Conservation (phyloP, 2,329 filamentous ascomycete genomes). For the Fusarium irregulare region DNA sequence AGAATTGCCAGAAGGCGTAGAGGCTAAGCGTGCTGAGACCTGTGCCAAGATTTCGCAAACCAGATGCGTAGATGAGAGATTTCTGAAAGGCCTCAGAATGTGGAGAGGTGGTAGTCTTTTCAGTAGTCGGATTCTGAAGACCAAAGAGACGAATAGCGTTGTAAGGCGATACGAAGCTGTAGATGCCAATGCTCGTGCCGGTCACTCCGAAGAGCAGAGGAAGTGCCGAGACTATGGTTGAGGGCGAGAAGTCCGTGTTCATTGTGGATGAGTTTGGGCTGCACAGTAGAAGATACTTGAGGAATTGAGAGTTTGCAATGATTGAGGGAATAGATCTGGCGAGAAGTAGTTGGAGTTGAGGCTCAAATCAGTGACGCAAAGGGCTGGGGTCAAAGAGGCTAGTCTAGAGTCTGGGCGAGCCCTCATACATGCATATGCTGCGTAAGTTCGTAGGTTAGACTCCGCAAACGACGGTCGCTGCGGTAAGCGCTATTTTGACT, state of each 20-base stretch:
- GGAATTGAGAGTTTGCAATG: too few species aligned
- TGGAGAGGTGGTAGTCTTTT: neutral
- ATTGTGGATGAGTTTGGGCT: neutral
- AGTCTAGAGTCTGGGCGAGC: neutral
- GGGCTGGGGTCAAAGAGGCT: neutral
- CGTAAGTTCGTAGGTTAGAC: slow-evolving; percentile 12
- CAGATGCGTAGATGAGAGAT: slow-evolving; percentile 19
- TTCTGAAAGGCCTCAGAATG: slow-evolving; percentile 22
- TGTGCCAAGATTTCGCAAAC: slow-evolving; percentile 18
- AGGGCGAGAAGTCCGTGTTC: neutral
- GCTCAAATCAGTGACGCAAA: slow-evolving; percentile 17
- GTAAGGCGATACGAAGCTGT: slow-evolving; percentile 31
- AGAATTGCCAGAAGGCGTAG: slow-evolving; percentile 34
- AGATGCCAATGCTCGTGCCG: slow-evolving; percentile 24
- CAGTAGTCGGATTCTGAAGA: neutral
- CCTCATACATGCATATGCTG: slow-evolving; percentile 25
- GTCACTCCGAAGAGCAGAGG: slow-evolving; percentile 27
- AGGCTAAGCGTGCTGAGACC: slow-evolving; percentile 26
- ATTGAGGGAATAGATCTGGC: neutral
- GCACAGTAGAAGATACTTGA: neutral
- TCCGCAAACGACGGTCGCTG: neutral
- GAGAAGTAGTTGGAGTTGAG: neutral
- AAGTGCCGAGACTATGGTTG: slow-evolving; percentile 13
- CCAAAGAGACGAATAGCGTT: slow-evolving; percentile 25
- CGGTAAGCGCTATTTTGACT: neutral